phyloP scores from a whole-genome alignment of 1,139 yeast genomes.

The Schwanniomyces etchellsii region DNA sequence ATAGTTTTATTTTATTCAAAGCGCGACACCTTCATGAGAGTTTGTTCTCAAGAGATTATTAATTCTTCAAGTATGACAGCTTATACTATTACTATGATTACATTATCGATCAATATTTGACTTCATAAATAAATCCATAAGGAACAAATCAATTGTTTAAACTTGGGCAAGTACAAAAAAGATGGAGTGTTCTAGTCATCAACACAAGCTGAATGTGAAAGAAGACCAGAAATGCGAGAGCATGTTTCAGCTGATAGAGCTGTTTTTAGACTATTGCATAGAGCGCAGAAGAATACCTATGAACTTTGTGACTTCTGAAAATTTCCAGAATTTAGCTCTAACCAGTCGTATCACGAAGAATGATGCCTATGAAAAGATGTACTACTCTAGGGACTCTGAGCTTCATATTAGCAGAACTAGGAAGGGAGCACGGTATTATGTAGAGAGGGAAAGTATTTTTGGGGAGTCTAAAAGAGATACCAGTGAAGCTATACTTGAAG shows the following conservation, averaged over 20 bases:
- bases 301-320: conserved; percentile 4
- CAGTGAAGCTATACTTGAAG: background rate
- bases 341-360: conserved; percentile 1
- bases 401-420: conserved; percentile 3
- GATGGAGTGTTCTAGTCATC: no score
- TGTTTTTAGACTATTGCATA: conserved; percentile 4
- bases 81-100: background rate
- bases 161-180: no score
- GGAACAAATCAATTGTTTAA: no score
- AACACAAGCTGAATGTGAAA: no score
- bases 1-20: background rate
- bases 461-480: background rate
- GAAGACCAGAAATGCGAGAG: background rate
- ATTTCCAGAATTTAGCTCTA: conserved; percentile 3
- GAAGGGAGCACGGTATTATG: background rate
- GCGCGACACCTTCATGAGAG: no score
- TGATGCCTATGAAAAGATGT: conserved; percentile 6
- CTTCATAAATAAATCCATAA: no score
- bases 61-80: no score
- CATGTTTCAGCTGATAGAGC: conserved; percentile 3
- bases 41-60: no score
- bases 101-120: background rate
- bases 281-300: conserved; percentile 5
- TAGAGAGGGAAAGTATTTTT: background rate
- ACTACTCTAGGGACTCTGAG: conserved; percentile 6